phyloP scores from a whole-genome alignment of 768 basidiomycete species.

The Dioszegia hungarica region DNA sequence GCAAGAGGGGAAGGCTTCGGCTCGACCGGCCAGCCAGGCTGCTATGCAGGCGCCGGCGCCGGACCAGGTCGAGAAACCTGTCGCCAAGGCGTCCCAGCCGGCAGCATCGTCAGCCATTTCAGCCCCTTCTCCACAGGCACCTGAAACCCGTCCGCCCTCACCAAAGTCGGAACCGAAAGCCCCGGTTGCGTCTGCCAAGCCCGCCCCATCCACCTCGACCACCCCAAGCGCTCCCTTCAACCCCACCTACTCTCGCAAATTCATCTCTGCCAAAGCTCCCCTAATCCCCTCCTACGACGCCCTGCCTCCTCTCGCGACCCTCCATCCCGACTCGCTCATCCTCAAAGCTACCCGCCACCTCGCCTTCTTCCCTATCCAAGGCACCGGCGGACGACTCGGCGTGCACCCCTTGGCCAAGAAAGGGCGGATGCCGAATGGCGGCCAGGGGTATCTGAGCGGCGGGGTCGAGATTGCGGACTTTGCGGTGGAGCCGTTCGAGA shows the following conservation, averaged over 20 bases:
- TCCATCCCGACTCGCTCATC: constrained; percentile 44
- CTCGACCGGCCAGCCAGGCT: neutral
- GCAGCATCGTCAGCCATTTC: neutral
- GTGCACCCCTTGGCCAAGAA: constrained; percentile 43
- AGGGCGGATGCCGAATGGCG: constrained; percentile 43
- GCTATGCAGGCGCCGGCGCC: neutral
- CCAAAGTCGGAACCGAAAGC: too few relatives aligned
- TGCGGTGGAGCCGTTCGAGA: constrained; percentile 38
- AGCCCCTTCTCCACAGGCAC: too few relatives aligned
- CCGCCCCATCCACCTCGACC: neutral
- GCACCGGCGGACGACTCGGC: constrained; percentile 49
- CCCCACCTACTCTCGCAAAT: constrained; percentile 49
- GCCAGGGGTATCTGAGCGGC: constrained; percentile 31
- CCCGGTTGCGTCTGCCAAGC: neutral
- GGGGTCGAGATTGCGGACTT: constrained; percentile 48
- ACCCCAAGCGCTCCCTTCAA: constrained; percentile 21
- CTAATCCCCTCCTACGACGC: constrained; percentile 49
- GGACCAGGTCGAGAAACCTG: too few relatives aligned
- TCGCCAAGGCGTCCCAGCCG: neutral
- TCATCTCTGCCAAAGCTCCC: constrained; percentile 49
- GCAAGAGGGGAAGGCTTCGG: neutral
- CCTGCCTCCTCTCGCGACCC: constrained; percentile 41
- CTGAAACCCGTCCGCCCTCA: too few relatives aligned
- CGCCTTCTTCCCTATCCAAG: constrained; percentile 50
- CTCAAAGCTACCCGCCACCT: constrained; percentile 39